Conservation (phyloP, 106 monocot genomes). For the Cymbidium sinense region DNA sequence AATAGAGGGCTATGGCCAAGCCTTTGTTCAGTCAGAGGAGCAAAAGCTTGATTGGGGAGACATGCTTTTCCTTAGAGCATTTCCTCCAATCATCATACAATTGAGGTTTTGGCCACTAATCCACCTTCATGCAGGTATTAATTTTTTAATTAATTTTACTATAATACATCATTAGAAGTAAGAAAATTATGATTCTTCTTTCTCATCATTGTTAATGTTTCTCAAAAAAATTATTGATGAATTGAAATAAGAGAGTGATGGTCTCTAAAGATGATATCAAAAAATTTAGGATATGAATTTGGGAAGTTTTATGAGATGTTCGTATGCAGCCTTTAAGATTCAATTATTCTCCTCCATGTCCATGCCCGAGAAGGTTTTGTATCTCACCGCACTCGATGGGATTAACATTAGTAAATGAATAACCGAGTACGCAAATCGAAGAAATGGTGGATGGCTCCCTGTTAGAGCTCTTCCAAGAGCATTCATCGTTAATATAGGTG, state of each 20-base stretch:
- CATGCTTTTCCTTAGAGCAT: slow-evolving; percentile 18
- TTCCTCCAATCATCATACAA: slow-evolving; percentile 12
- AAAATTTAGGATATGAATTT: slow-evolving; percentile 11
- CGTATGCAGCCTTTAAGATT: slow-evolving; percentile 12
- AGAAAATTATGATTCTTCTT: too few species aligned
- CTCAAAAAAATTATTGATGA: slow-evolving; percentile 14
- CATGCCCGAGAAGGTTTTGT: slow-evolving; percentile 17
- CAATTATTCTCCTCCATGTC: slow-evolving; percentile 32
- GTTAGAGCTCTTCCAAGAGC: slow-evolving; percentile 23
- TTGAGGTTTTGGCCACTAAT: slow-evolving; percentile 28
- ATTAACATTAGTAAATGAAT: slow-evolving; percentile 19
- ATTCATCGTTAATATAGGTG: slow-evolving; percentile 32
- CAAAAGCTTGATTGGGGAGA: slow-evolving; percentile 51
- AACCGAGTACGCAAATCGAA: slow-evolving; percentile 20
- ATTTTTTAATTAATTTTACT: not conserved
- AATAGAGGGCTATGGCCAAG: slow-evolving; percentile 36
- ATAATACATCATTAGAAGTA: too few species aligned
- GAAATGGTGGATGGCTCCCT: slow-evolving; percentile 19
- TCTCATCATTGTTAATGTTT: not conserved
- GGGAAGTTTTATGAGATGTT: slow-evolving; percentile 1
- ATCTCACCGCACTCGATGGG: slow-evolving; percentile 23
- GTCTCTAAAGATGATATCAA: slow-evolving; percentile 12
- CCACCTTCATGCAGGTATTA: slow-evolving; percentile 5
- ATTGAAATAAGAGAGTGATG: slow-evolving; percentile 1
- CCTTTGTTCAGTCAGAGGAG: slow-evolving; percentile 22